phyloP scores from a whole-genome alignment of 2,329 filamentous ascomycete species.

The Cadophora sp. region DNA sequence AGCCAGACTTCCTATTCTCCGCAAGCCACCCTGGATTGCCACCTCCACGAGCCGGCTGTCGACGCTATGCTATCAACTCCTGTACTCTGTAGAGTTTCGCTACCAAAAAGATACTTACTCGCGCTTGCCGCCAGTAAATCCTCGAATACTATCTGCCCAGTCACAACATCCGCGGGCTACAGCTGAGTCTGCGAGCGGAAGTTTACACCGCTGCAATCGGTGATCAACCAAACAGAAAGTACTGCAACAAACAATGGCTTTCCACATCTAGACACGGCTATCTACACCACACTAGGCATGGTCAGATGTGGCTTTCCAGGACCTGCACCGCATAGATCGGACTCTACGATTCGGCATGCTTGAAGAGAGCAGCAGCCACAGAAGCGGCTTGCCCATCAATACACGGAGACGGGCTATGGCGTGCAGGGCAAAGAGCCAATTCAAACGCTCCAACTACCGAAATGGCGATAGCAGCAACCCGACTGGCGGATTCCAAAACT shows the following conservation, averaged over 20 bases:
- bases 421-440: constrained; percentile 13
- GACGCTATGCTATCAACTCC: background rate
- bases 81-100: background rate
- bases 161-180: background rate
- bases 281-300: background rate
- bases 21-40: background rate
- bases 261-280: background rate
- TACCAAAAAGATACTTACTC: constrained; percentile 13
- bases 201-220: constrained; percentile 7
- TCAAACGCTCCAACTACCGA: background rate
- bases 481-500: background rate
- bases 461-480: background rate
- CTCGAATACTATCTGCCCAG: background rate
- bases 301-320: background rate
- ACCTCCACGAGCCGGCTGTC: background rate
- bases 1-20: constrained; percentile 4
- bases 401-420: constrained; percentile 4
- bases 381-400: background rate
- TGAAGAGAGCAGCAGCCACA: constrained; percentile 8
- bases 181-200: background rate
- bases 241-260: background rate
- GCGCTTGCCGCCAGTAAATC: constrained; percentile 21
- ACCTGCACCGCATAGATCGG: constrained; percentile 3
- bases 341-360: constrained; percentile 5
- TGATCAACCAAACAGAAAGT: background rate